A percentile compares a stretch with the other conserved stretches of the same genome.
phyloP scores from a whole-genome alignment of 2,329 filamentous ascomycete species.

The Polychaeton citri region DNA sequence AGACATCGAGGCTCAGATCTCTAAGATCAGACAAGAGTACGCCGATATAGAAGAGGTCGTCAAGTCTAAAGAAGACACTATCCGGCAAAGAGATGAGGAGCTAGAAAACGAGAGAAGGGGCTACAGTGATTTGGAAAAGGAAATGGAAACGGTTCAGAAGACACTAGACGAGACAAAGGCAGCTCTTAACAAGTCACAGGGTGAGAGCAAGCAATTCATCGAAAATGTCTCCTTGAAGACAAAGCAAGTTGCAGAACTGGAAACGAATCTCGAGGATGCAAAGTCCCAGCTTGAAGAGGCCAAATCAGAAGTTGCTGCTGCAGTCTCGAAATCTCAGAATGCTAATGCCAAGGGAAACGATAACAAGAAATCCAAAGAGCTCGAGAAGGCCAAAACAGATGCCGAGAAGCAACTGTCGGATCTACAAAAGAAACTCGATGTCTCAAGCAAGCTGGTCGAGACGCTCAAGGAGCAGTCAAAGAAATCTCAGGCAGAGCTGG shows the following conservation, averaged over 20 bases:
- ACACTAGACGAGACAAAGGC: conserved; percentile 1
- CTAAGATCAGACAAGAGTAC: conserved; percentile 16
- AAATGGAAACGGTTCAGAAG: background rate
- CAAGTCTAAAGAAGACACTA: background rate
- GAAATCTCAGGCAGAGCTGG: conserved; percentile 1
- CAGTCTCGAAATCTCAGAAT: background rate
- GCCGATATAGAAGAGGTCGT: conserved; percentile 8
- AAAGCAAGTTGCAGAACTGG: conserved; percentile 1
- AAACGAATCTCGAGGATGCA: conserved; percentile 1
- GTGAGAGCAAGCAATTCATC: conserved; percentile 2
- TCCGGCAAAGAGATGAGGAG: background rate
- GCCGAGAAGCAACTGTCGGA: conserved; percentile 2
- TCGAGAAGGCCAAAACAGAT: conserved; percentile 3
- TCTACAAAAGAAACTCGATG: conserved; percentile 3
- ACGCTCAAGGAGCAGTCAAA: conserved; percentile 2
- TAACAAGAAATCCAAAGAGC: conserved; percentile 3
- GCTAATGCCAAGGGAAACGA: conserved; percentile 2
- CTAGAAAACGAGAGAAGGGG: conserved; percentile 5
- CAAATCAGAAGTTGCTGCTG: conserved; percentile 2
- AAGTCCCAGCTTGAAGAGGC: conserved; percentile 9
- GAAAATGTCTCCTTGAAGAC: background rate
- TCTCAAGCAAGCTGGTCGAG: conserved; percentile 1
- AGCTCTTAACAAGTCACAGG: background rate
- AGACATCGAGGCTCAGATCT: conserved; percentile 11
- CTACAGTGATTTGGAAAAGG: conserved; percentile 5